Base-by-base conservation (phyloP, 2,329 filamentous ascomycete genomes). In the Tolypocladium album region DNA sequence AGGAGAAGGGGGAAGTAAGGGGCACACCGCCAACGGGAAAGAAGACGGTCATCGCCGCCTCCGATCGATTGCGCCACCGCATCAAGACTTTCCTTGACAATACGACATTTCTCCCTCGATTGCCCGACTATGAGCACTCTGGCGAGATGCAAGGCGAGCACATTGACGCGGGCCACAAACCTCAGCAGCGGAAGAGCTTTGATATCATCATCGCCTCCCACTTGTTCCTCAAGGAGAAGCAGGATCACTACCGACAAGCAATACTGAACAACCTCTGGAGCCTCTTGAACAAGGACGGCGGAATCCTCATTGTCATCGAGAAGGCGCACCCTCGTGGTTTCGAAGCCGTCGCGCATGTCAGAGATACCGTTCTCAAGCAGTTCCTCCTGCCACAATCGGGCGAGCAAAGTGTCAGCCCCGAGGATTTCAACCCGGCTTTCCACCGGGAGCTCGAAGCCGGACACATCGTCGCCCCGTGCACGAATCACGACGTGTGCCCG, bases 271-370 rank as follows among this genome's bases (percentile, higher is more conserved):
- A 96, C 62, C 82, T 97, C 1, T 99, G 94, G 94, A 87, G 85
- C 17, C 79, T 97, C 57, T 79, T 97, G 4, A 90, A 89, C 58
- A 89, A 89, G 1, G 82, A 92, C 22, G 93, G 93, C 1, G 94
- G 94, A 42, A 83, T 99, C 17, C 79, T 99, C 5, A 84, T 97
- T 56, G 75, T 97, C 3, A 76, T 97, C 27, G 94, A 99, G 72
- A 97, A 97, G 72, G 94, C 92, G 0, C 84, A 96, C 15, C 90
- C 92, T 15, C 85, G 90, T 52, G 94, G 94, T 0, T 99, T 99
- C 65, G 94, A 97, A 71, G 89, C 90, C 17, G 85, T 99, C 47
- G 93, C 91, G 13, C 89, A 88, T 56, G 92, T 92, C 7, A 86
- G 94, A 57, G 82, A 92, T 50, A 85, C 89, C 61, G 77, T 99